phyloP scores from a whole-genome alignment of 371 early-diverging fungal genomes.

The Apophysomyces elegans region DNA sequence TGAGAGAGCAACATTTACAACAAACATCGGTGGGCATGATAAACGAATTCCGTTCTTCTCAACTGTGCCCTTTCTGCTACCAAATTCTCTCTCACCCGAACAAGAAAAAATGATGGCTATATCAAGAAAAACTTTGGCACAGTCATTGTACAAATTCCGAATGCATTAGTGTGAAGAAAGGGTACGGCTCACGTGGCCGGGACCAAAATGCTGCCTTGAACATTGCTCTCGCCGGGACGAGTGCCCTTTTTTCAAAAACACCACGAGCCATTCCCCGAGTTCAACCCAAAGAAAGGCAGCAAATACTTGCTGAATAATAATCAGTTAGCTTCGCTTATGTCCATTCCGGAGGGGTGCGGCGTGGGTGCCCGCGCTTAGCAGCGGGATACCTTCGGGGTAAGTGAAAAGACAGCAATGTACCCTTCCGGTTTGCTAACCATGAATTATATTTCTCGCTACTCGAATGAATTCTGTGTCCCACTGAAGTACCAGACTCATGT shows the following conservation, averaged over 20 bases:
- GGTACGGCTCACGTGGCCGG: too few species aligned
- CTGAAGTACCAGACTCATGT: not conserved
- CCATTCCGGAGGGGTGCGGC: too few species aligned
- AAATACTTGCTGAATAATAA: not conserved
- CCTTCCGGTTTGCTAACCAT: too few species aligned
- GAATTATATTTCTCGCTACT: too few species aligned
- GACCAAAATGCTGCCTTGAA: not conserved
- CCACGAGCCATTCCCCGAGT: not conserved
- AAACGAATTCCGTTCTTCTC: slow-evolving; percentile 1
- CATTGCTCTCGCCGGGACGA: not conserved
- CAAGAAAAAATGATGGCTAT: not conserved
- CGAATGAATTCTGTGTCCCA: not conserved
- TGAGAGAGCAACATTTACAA: not conserved
- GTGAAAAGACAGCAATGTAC: too few species aligned
- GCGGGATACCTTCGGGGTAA: too few species aligned
- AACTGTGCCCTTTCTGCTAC: not conserved
- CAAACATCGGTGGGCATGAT: not conserved
- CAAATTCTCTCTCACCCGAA: not conserved
- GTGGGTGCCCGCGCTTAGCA: too few species aligned
- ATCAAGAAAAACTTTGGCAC: too few species aligned
- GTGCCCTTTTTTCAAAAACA: not conserved
- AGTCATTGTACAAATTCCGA: not conserved
- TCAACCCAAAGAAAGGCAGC: not conserved
- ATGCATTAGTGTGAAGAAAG: too few species aligned
- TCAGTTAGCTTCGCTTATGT: too few species aligned